phyloP scores from a whole-genome alignment of 2,329 filamentous ascomycete species.

The Aurifilum marmelostoma region DNA sequence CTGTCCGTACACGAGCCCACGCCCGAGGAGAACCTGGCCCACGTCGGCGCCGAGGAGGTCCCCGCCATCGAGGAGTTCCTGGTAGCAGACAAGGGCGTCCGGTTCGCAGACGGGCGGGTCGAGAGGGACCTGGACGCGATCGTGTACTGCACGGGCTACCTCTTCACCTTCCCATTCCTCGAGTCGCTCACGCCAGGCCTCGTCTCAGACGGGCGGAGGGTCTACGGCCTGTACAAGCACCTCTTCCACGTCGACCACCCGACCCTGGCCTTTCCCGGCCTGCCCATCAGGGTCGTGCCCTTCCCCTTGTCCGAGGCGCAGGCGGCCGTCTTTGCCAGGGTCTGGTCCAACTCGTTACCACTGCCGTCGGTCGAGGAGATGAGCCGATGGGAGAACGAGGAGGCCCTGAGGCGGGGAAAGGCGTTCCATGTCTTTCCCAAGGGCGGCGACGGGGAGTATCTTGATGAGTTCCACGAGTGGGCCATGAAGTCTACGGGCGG shows the following conservation, averaged over 20 bases:
- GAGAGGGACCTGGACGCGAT: constrained; percentile 74
- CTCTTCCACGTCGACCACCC: constrained; percentile 76
- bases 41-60: constrained; percentile 54
- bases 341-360: constrained; percentile 72
- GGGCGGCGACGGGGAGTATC: constrained; percentile 68
- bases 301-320: constrained; percentile 82
- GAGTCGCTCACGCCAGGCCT: constrained; percentile 51
- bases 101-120: constrained; percentile 66
- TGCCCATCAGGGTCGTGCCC: constrained; percentile 85
- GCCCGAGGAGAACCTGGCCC: constrained; percentile 47
- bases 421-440: constrained; percentile 53
- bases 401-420: constrained; percentile 53
- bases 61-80: constrained; percentile 62
- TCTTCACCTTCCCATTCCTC: constrained; percentile 81
- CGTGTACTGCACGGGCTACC: constrained; percentile 87
- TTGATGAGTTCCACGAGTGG: constrained; percentile 71
- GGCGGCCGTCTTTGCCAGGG: constrained; percentile 72
- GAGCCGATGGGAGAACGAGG: constrained; percentile 66
- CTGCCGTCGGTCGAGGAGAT: constrained; percentile 69
- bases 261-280: constrained; percentile 74
- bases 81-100: constrained; percentile 58
- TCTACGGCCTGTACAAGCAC: constrained; percentile 77
- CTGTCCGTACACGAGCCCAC: constrained; percentile 62
- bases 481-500: constrained; percentile 51
- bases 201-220: constrained; percentile 69